Evolutionary conservation across 108 stramenopile species (phyloP).

Genomic region (Nitzschia putrida): DNA sequence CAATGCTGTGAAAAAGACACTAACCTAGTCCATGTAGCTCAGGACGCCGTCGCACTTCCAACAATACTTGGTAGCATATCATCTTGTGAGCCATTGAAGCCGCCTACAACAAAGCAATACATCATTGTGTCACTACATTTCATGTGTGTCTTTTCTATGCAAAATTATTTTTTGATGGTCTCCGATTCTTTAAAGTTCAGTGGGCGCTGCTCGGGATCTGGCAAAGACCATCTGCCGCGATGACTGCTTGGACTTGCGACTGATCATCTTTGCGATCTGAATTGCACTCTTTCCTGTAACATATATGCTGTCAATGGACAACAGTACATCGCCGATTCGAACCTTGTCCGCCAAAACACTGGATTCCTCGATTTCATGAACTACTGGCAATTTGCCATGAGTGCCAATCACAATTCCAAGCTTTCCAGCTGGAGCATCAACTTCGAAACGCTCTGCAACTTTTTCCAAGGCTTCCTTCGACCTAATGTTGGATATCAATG

Average conservation of each 20-base stretch:
- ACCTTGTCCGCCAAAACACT: slow-evolving; percentile 66
- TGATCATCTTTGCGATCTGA: slow-evolving; percentile 71
- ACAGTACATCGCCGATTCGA: slow-evolving; percentile 65
- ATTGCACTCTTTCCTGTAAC: slow-evolving; percentile 70
- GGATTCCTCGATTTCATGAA: slow-evolving; percentile 78
- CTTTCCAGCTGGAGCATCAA: slow-evolving; percentile 63
- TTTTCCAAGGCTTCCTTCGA: slow-evolving; percentile 31
- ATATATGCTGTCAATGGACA: slow-evolving; percentile 76
- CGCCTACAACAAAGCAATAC: no score
- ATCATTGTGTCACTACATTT: no score
- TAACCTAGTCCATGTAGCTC: no score
- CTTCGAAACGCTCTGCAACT: slow-evolving; percentile 51
- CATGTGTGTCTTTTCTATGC: no score
- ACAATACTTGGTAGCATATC: no score
- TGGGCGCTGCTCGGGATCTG: no score
- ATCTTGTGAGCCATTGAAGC: no score
- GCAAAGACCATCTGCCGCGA: slow-evolving; percentile 1
- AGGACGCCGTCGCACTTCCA: no score
- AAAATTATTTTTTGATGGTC: no score
- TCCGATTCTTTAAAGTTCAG: no score
- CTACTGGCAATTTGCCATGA: slow-evolving; percentile 64
- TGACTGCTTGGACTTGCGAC: slow-evolving; percentile 38
- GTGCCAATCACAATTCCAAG: slow-evolving; percentile 86
- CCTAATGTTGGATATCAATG: slow-evolving; percentile 54
- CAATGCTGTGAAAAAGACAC: no score